phyloP scores from a whole-genome alignment of 768 basidiomycete genomes.

The Terana coerulea region DNA sequence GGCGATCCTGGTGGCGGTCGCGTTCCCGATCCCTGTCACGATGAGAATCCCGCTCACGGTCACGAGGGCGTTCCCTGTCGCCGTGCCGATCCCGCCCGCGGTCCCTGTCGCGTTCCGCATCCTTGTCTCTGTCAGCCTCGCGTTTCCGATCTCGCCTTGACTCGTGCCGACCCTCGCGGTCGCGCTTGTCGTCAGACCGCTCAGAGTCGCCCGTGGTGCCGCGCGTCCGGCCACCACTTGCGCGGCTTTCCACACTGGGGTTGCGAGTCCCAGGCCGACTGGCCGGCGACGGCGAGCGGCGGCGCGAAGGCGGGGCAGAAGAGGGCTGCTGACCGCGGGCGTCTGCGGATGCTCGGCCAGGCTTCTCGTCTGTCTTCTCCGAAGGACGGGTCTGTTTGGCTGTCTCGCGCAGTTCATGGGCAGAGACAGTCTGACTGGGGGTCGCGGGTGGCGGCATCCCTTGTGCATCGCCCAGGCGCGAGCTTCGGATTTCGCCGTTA shows the following conservation, averaged over 20 bases:
- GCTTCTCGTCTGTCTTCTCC: constrained; percentile 40
- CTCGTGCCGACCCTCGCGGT: constrained; percentile 21
- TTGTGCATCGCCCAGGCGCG: constrained; percentile 36
- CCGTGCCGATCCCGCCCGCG: constrained; percentile 46
- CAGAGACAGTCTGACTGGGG: constrained; percentile 75
- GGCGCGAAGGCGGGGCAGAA: constrained; percentile 48
- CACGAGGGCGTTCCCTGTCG: constrained; percentile 39
- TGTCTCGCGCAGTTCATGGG: constrained; percentile 77
- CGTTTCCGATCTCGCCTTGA: constrained; percentile 31
- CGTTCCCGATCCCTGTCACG: constrained; percentile 43
- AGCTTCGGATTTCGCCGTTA: constrained; percentile 37
- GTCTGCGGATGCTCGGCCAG: constrained; percentile 18
- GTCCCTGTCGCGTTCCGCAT: constrained; percentile 46
- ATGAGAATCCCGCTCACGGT: constrained; percentile 40
- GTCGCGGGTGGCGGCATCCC: constrained; percentile 74
- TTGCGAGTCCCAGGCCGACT: constrained; percentile 68
- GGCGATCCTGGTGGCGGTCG: constrained; percentile 35
- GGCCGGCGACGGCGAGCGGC: constrained; percentile 61
- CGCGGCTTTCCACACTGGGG: constrained; percentile 67
- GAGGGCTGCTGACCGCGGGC: not conserved
- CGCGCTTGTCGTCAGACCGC: constrained; percentile 29
- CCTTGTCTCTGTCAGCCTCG: constrained; percentile 53
- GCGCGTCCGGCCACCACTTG: constrained; percentile 53
- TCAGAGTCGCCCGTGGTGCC: constrained; percentile 10
- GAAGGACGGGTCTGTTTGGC: constrained; percentile 56